Percentiles rank a stretch among this genome's conserved stretches.
These are phyloP conservation scores for Arctostaphylos glauca DNA, from an alignment of 148 eudicot species.

Conservation along the genomic window DNA sequence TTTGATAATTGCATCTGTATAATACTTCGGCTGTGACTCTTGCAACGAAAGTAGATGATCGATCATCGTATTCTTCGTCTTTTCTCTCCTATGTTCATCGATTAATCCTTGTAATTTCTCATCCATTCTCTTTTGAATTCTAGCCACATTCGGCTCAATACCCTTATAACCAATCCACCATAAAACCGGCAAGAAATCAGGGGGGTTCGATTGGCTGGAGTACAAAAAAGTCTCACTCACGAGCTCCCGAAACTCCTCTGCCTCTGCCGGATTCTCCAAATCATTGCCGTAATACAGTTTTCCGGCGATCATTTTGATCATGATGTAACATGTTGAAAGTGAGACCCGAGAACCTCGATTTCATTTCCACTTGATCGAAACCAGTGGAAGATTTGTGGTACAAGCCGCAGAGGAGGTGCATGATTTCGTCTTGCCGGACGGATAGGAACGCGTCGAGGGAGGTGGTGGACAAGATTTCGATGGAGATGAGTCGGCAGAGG, in stretches of 20 bases:
- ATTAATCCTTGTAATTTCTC: too few relatives aligned
- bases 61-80: too few relatives aligned
- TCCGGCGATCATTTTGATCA: background rate
- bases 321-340: background rate
- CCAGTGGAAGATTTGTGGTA: background rate
- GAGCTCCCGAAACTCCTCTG: background rate
- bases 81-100: too few relatives aligned
- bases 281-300: background rate
- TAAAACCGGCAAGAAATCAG: background rate
- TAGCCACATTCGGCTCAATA: background rate
- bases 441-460: background rate
- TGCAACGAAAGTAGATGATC: too few relatives aligned
- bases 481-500: background rate
- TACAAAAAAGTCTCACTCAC: background rate
- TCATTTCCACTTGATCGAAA: background rate
- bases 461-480: too few relatives aligned
- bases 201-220: background rate
- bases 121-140: background rate
- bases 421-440: conserved; percentile 1
- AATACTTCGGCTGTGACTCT: too few relatives aligned
- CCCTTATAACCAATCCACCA: background rate
- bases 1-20: too few relatives aligned
- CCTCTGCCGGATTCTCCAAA: background rate
- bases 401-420: background rate
- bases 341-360: background rate